Base-by-base conservation (phyloP, 352 stramenopile genomes). In the Hyaloperonospora arabidopsidis region DNA sequence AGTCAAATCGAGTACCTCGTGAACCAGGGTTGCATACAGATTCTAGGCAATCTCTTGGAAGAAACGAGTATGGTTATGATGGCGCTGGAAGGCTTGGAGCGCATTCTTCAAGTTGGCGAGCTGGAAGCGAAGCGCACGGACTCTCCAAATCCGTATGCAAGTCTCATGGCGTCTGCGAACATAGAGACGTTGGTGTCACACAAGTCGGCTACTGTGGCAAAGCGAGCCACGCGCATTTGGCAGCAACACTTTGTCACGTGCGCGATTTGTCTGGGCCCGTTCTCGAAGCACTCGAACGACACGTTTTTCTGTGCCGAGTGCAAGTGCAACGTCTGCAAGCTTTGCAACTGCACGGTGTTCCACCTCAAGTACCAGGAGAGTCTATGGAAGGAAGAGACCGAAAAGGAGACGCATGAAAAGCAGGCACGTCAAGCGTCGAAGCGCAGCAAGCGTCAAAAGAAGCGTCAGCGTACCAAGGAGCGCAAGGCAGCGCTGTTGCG, bases 11-110 rank as follows among this genome's bases (percentile, higher is more conserved):
- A 93, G 65, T 90, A 92, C 45, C 73, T 93, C 44, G 82, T 90
- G 39, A 89, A 91, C 70, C 76, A 90, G 68, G 84, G 82, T 14
- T 93, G 83, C 50, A 91, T 92, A 65, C 77, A 87, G 63, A 89
- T 93, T 57, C 64, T 93, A 71, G 79, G 83, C 41, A 93, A 96
- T 39, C 66, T 99, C 22, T 74, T 99, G 49, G 84, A 95, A 25
- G 95, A 98, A 69, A 93, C 89, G 21, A 97, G 79, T 63, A 98
- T 99, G 95, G 95, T 98, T 44, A 98, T 98, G 91, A 99, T 99
- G 96, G 95, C 96, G 34, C 68, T 98, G 43, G 96, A 99, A 76
- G 96, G 96, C 22, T 77, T 99, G 39, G 95, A 98, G 64, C 72
- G 95, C 53, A 97, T 99, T 52, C 69, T 99, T 54, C 94, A 98